phyloP scores from a whole-genome alignment of 163 green algal genomes.

The Prototheca cutis region DNA sequence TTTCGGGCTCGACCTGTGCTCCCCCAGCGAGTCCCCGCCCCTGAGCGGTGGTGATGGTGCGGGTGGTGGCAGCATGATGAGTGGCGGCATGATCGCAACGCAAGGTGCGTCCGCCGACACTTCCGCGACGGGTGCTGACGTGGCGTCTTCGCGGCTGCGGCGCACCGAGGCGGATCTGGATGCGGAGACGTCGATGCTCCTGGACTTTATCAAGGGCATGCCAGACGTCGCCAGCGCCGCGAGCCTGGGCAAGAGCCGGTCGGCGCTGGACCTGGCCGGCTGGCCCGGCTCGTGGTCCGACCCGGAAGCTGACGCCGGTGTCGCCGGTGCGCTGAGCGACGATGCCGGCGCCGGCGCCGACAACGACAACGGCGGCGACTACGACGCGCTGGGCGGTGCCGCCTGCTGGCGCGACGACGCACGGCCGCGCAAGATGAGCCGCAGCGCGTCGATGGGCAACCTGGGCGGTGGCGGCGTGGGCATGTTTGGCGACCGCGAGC shows the following conservation, averaged over 20 bases:
- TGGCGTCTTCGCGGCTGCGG: no score
- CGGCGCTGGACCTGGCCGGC: constrained; percentile 9
- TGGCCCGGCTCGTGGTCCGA: neutral
- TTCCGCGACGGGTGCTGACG: no score
- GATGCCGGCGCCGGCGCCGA: neutral
- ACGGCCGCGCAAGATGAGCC: constrained; percentile 23
- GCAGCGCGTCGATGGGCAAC: constrained; percentile 14
- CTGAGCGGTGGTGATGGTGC: no score
- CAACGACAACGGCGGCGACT: neutral
- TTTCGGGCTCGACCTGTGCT: constrained; percentile 16
- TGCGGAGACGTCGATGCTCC: constrained; percentile 10
- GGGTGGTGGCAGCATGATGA: no score
- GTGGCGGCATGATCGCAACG: no score
- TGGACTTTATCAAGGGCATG: constrained; percentile 21
- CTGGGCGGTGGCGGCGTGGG: constrained; percentile 8
- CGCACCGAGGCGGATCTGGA: no score
- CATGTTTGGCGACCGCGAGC: neutral
- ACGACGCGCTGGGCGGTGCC: no score
- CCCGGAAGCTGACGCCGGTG: no score
- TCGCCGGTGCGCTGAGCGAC: no score
- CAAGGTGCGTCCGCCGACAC: no score
- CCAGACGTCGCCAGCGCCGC: neutral
- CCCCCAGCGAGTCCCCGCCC: no score
- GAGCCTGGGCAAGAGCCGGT: constrained; percentile 17
- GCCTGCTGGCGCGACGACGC: no score